Evolutionary conservation across 1,139 yeast species (phyloP), one percentile per base, ranked within the genome.

Genomic region (Hyphopichia buzzinii): DNA sequence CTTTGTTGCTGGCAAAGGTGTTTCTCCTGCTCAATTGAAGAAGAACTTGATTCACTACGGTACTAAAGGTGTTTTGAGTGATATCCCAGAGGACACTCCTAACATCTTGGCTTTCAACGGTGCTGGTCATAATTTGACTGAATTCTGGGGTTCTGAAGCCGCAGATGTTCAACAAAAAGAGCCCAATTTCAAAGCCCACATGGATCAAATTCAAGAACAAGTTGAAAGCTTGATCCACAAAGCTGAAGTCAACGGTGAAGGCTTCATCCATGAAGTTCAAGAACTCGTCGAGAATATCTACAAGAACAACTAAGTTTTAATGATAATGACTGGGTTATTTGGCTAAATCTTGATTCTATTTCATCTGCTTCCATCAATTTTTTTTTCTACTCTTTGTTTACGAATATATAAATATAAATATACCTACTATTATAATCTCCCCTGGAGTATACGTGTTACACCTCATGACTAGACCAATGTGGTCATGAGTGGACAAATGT

Each of bases 41-140:
- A 81, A 85, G 77, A 86, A 86, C 65, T 67, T 92, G 60, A 75
- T 90, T 54, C 76, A 81, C 37, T 90, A 70, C 61, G 94, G 95
- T 54, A 82, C 97, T 33, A 73, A 78, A 56, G 79, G 74, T 48
- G 70, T 73, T 32, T 72, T 92, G 55, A 52, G 74, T 36, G 95
- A 84, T 53, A 69, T 90, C 47, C 94, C 95, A 47, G 75, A 64
- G 23, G 90, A 80, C 41, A 86, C 97, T 38, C 96, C 96, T 51
- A 92, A 92, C 68, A 66, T 84, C 43, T 78, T 92, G 65, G 90
- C 90, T 37, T 92, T 71, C 77, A 92, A 92, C 60, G 98, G 98
- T 65, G 97, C 83, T 47, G 96, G 96, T 50, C 79, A 80, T 61
- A 84, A 84, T 64, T 64, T 87, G 60, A 70, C 81, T 41, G 75